Percentiles rank a stretch among this genome's conserved stretches.
Conservation (phyloP, 192 early-diverging fungal genomes). For the Backusella sp. region DNA sequence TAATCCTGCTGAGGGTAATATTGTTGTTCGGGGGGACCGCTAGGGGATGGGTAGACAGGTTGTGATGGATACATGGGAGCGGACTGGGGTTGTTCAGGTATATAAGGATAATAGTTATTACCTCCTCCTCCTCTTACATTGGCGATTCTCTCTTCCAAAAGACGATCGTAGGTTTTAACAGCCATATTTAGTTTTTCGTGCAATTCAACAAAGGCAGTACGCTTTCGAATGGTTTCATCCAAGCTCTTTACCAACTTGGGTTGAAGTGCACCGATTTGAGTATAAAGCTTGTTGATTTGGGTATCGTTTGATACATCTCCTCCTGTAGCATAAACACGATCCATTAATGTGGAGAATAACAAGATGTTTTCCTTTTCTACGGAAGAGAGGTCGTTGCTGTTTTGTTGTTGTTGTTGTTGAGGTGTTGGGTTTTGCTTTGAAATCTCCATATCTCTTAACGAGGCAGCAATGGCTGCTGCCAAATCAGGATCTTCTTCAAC, state of each 20-base stretch:
- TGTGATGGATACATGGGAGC: neutral
- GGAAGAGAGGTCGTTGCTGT: conserved; percentile 59
- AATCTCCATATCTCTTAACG: conserved; percentile 61
- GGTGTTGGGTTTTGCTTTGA: conserved; percentile 11
- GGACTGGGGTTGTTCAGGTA: conserved; percentile 1
- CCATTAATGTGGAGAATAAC: conserved; percentile 85
- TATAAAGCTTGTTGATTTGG: conserved; percentile 79
- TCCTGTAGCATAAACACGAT: conserved; percentile 74
- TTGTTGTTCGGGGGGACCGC: neutral
- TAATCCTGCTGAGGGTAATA: conserved; percentile 4
- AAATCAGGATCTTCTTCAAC: conserved; percentile 64
- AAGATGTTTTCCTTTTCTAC: conserved; percentile 89
- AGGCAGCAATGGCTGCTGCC: conserved; percentile 77
- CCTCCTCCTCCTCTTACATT: conserved; percentile 8
- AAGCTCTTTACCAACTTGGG: conserved; percentile 78
- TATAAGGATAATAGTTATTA: conserved; percentile 9
- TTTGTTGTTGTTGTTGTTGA: conserved; percentile 22
- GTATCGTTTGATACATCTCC: conserved; percentile 74
- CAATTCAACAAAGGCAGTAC: conserved; percentile 70
- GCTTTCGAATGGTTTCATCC: conserved; percentile 75
- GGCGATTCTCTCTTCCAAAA: conserved; percentile 75
- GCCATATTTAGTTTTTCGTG: conserved; percentile 82
- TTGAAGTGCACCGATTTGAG: conserved; percentile 83
- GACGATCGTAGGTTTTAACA: conserved; percentile 81
- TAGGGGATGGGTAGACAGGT: neutral